phyloP scores from a whole-genome alignment of 78 protist species.

The Dictyostelium brefeldianum region DNA sequence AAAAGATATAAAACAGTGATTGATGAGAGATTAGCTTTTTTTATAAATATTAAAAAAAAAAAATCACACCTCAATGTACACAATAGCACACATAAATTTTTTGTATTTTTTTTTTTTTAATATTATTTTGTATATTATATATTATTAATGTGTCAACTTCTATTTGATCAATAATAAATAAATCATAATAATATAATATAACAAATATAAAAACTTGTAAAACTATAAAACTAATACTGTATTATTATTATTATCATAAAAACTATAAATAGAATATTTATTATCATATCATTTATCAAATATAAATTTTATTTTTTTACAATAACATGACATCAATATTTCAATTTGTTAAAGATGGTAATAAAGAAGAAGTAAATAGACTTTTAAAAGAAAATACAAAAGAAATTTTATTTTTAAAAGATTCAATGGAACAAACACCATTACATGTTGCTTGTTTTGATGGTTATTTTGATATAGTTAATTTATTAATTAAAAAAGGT shows the following conservation, averaged over 20 bases:
- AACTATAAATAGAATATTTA: no score
- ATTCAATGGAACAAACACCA: slow-evolving; percentile 72
- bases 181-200: no score
- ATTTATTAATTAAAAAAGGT: slow-evolving; percentile 47
- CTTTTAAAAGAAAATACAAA: slow-evolving; percentile 60
- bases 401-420: slow-evolving; percentile 36
- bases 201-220: no score
- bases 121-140: no score
- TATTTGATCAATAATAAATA: no score
- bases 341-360: slow-evolving; percentile 64
- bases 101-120: not conserved
- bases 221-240: no score
- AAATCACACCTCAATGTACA: no score
- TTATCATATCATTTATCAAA: no score
- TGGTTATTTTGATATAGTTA: slow-evolving; percentile 37
- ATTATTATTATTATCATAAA: no score
- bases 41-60: no score
- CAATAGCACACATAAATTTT: no score
- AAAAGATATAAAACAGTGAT: not conserved
- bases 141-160: no score
- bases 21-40: not conserved
- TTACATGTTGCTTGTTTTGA: slow-evolving; percentile 71
- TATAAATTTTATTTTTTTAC: not conserved
- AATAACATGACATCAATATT: slow-evolving; percentile 51
- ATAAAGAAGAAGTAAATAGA: slow-evolving; percentile 40